phyloP scores from a whole-genome alignment of 805 yeast species.

The Saccharomycopsis vini region DNA sequence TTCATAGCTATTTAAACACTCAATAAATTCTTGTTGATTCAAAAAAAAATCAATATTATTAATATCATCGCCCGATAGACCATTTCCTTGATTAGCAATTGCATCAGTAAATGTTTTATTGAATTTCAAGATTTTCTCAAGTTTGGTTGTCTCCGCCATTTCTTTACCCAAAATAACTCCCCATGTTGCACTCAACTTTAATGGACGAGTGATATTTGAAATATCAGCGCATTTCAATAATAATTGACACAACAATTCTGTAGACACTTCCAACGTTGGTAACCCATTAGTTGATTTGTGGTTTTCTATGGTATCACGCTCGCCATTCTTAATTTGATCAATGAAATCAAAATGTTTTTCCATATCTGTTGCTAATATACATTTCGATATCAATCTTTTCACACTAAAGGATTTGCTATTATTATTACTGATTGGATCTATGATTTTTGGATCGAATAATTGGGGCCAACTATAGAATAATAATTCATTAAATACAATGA shows the following conservation, averaged over 20 bases:
- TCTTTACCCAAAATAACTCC: constrained; percentile 73
- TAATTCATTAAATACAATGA: constrained; percentile 48
- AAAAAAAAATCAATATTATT: too few relatives aligned
- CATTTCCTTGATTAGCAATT: too few relatives aligned
- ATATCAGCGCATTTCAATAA: constrained; percentile 93
- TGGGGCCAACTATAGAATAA: constrained; percentile 46
- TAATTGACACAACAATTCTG: constrained; percentile 48
- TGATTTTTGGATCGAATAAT: constrained; percentile 18
- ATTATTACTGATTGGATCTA: constrained; percentile 8
- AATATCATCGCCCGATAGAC: too few relatives aligned
- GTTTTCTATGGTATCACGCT: constrained; percentile 19
- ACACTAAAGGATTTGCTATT: constrained; percentile 21
- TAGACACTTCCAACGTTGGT: constrained; percentile 14
- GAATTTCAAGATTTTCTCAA: constrained; percentile 35
- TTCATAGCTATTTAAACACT: constrained; percentile 3
- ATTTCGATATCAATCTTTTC: constrained; percentile 26
- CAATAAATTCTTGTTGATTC: background rate
- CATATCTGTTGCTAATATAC: constrained; percentile 87
- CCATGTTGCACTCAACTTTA: constrained; percentile 75
- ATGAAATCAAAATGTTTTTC: constrained; percentile 74
- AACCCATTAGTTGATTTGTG: constrained; percentile 21
- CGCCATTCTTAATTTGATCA: constrained; percentile 36
- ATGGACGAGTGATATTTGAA: constrained; percentile 81
- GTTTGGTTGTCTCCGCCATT: constrained; percentile 53
- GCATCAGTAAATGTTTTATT: background rate